Evolutionary conservation across 192 early-diverging fungal genomes (phyloP), one percentile per base, ranked within the genome.

Genomic region (Coemansia sp.): DNA sequence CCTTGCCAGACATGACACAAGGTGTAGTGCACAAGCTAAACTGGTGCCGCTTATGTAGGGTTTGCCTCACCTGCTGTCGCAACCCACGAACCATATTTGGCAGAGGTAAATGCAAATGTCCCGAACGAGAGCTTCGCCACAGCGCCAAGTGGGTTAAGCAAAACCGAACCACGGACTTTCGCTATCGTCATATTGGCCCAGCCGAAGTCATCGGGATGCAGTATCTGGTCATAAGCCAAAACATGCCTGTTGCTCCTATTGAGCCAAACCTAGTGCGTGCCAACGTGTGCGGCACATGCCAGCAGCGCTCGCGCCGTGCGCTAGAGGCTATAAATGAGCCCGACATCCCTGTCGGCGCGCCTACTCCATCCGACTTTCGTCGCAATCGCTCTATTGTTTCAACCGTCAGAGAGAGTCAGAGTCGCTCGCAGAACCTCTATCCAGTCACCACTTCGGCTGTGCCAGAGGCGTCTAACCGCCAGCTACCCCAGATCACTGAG

Each of bases 221-320:
- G 54, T 6, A 7, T 13, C 31, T 57, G 16, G 54, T 57, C 5
- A 6, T n/a, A 1, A 2, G 2, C 8, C 11, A n/a, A n/a, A 34
- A 34, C 16, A 6, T 34, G 13, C 31, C 54, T 35, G 54, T 57
- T 16, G 6, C 46, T 1, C 66, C 68, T 5, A 77, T 82, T 11
- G 80, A 77, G 66, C 59, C 59, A 14, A 71, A 39, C 13, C 63
- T 82, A 24, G 27, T 31, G n/a, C 53, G 68, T 4, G 80, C 80
- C n/a, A 82, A 82, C n/a, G 36, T 82, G 14, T 82, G 80, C 19
- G 80, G 80, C 16, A 77, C 80, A 0, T 82, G 80, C 51, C 80
- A 82, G 45, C 80, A 82, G 44, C 80, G 80, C 16, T 35, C 74
- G 39, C 75, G 75, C 14, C 74, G 74, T 36, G 79, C 75, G 9